phyloP scores from a whole-genome alignment of 2,329 filamentous ascomycete species.

The Trichoderma sp. region DNA sequence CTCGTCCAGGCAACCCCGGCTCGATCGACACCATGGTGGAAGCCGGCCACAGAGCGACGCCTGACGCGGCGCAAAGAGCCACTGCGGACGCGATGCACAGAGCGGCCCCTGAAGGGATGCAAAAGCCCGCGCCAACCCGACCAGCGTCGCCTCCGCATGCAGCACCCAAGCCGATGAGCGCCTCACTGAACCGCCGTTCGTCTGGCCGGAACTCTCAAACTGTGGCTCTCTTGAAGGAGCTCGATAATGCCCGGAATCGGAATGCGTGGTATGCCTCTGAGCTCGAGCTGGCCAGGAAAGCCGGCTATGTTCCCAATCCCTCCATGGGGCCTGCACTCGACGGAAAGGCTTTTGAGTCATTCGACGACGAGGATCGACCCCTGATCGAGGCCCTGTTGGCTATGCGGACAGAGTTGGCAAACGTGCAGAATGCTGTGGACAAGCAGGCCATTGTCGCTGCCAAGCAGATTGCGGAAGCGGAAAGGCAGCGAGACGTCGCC shows the following conservation, averaged over 20 bases:
- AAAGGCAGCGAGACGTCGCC: conserved; percentile 92
- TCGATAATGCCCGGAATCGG: conserved; percentile 79
- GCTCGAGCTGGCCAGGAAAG: conserved; percentile 84
- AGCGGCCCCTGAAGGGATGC: conserved; percentile 49
- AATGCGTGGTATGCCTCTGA: conserved; percentile 99
- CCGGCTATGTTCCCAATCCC: conserved; percentile 77
- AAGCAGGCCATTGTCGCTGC: conserved; percentile 83
- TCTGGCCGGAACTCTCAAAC: conserved; percentile 66
- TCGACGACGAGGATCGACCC: conserved; percentile 89
- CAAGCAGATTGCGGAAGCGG: conserved; percentile 87
- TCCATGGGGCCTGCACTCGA: conserved; percentile 75
- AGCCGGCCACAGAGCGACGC: conserved; percentile 48
- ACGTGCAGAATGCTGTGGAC: conserved; percentile 87
- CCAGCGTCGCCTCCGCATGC: conserved; percentile 63
- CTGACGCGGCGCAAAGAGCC: background rate
- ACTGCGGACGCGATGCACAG: background rate
- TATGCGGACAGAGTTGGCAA: conserved; percentile 86
- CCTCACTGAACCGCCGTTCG: conserved; percentile 61
- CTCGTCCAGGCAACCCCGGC: conserved; percentile 52
- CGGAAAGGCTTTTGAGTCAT: conserved; percentile 72
- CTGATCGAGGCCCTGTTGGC: conserved; percentile 88
- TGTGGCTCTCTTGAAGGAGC: conserved; percentile 78
- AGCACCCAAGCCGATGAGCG: conserved; percentile 55
- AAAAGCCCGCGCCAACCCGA: conserved; percentile 47
- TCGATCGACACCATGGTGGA: conserved; percentile 72